Evolutionary conservation across 208 protist species (phyloP).

Genomic region (Leptomonas pyrrhocoris): DNA sequence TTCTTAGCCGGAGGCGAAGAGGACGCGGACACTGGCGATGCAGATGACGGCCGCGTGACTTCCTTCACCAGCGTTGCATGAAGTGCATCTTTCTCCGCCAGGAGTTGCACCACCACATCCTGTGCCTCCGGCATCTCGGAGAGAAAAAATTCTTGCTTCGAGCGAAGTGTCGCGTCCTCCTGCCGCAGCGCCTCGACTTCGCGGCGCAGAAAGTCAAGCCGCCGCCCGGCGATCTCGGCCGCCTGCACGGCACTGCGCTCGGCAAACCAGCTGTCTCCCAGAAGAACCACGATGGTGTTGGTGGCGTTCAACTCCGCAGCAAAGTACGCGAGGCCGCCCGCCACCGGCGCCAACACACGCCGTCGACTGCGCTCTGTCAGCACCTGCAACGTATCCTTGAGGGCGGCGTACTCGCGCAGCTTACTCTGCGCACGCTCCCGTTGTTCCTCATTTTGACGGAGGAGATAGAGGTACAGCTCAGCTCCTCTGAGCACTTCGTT

Average conservation of each 20-base stretch:
- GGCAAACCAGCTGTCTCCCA: conserved; percentile 89
- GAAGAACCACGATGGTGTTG: conserved; percentile 86
- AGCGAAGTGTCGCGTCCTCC: conserved; percentile 57
- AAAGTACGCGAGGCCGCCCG: conserved; percentile 83
- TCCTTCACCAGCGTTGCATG: conserved; percentile 9
- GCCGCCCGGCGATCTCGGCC: conserved; percentile 61
- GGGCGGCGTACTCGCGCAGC: conserved; percentile 50
- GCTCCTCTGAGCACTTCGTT: conserved; percentile 70
- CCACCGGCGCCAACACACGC: conserved; percentile 77
- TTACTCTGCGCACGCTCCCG: conserved; percentile 31
- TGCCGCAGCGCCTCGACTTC: conserved; percentile 65
- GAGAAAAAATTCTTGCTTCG: conserved; percentile 64
- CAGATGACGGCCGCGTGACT: background rate
- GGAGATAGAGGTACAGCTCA: conserved; percentile 71
- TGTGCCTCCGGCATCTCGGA: conserved; percentile 70
- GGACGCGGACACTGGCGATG: background rate
- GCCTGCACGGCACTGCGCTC: conserved; percentile 87
- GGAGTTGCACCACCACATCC: conserved; percentile 47
- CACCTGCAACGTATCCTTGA: conserved; percentile 53
- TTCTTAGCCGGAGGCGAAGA: background rate
- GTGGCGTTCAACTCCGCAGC: conserved; percentile 73
- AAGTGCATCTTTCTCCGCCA: conserved; percentile 35
- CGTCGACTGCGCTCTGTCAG: conserved; percentile 63
- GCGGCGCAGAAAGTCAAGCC: conserved; percentile 71
- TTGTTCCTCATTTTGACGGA: conserved; percentile 57